These are phyloP conservation scores for Bonnemaisonia californica DNA, from an alignment of 31 red algal genomes.

Conservation along the genomic window DNA sequence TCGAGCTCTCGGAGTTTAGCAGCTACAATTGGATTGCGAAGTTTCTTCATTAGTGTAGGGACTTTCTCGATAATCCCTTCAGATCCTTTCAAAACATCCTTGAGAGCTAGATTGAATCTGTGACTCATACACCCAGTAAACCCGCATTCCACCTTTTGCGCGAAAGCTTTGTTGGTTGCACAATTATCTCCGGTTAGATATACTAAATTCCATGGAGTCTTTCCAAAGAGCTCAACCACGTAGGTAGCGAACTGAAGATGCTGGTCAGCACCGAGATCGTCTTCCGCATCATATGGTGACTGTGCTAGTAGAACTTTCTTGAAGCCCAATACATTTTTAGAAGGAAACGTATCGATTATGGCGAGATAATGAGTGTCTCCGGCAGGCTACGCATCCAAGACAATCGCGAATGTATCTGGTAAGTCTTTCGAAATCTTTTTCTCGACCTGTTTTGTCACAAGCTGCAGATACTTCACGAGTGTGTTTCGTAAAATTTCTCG, in stretches of 20 bases:
- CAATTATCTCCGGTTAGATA: slow-evolving; percentile 23
- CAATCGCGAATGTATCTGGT: neutral
- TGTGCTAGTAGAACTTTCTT: too few species aligned
- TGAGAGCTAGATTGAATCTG: slow-evolving; percentile 13
- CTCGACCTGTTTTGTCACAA: neutral
- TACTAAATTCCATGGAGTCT: too few species aligned
- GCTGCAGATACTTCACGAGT: slow-evolving; percentile 4
- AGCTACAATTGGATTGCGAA: neutral
- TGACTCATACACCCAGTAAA: slow-evolving; percentile 14
- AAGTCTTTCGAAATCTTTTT: neutral
- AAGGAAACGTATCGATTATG: neutral
- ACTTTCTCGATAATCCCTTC: neutral
- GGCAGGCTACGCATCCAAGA: neutral
- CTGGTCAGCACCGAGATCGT: neutral
- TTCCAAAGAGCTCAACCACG: too few species aligned
- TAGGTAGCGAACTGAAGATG: too few species aligned
- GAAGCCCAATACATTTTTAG: neutral
- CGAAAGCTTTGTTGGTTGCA: neutral
- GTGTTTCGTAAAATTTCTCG: neutral
- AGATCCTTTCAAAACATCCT: neutral
- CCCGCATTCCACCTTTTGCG: neutral
- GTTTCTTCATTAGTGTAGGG: slow-evolving; percentile 14
- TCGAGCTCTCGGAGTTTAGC: slow-evolving; percentile 20
- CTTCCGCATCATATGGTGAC: slow-evolving; percentile 1
- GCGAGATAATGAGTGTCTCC: slow-evolving; percentile 7